A percentile compares a stretch with the other conserved stretches of the same genome.
phyloP scores from a whole-genome alignment of 2,329 filamentous ascomycete species.

The Fonsecaea monophora region DNA sequence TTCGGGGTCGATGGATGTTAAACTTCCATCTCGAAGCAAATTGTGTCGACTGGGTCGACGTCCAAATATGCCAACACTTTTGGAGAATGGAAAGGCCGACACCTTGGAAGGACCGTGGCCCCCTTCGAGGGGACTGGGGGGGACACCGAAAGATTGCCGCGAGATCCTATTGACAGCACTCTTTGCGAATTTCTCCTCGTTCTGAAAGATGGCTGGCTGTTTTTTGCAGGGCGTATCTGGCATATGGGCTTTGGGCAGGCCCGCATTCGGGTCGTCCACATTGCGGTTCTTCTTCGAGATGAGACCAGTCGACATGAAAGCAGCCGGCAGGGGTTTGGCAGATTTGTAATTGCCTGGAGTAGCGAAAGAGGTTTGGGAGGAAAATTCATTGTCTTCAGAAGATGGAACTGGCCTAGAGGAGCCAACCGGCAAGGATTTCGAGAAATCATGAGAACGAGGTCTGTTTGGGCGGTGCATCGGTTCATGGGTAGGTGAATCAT shows the following conservation, averaged over 20 bases:
- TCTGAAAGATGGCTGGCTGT: slow-evolving; percentile 71
- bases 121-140: slow-evolving; percentile 81
- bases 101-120: slow-evolving; percentile 65
- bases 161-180: slow-evolving; percentile 68
- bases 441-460: slow-evolving; percentile 47
- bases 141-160: slow-evolving; percentile 75
- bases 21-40: slow-evolving; percentile 68
- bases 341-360: slow-evolving; percentile 79
- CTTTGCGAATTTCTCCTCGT: slow-evolving; percentile 63
- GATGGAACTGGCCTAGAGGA: slow-evolving; percentile 61
- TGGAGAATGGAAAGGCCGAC: slow-evolving; percentile 71
- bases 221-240: slow-evolving; percentile 98
- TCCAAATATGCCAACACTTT: slow-evolving; percentile 68
- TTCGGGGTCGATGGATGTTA: slow-evolving; percentile 81
- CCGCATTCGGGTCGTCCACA: slow-evolving; percentile 68
- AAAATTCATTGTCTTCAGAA: slow-evolving; percentile 36
- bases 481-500: slow-evolving; percentile 73
- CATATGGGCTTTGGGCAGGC: slow-evolving; percentile 70
- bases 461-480: slow-evolving; percentile 61
- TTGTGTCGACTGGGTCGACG: slow-evolving; percentile 58
- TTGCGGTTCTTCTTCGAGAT: slow-evolving; percentile 93
- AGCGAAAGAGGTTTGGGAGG: slow-evolving; percentile 63
- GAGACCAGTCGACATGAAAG: slow-evolving; percentile 92
- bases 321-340: slow-evolving; percentile 77
- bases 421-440: slow-evolving; percentile 76